Base-by-base conservation (phyloP, 2,329 filamentous ascomycete species). In the Penicillium sclerotiorum region DNA sequence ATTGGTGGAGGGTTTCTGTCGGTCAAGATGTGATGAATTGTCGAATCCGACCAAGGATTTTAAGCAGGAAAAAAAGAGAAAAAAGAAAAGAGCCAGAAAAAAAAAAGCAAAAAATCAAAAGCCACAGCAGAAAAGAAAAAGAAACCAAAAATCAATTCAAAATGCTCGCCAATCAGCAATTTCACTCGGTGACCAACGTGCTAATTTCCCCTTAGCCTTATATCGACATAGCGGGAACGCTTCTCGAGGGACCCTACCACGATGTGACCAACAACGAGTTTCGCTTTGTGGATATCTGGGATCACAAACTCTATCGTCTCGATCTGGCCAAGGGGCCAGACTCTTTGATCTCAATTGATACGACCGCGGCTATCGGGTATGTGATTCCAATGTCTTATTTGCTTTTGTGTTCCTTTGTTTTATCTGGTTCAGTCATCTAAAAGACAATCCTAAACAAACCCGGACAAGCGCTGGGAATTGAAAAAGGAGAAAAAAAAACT, bases 251-350 rank as follows among this genome's bases (percentile, higher is more conserved):
- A 7, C 72, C 71, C 3, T 73, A 67, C 51, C 67, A 73, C 52
- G 68, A 70, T 49, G 61, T 63, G 17, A 62, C 64, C 40, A 66
- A 61, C 20, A 71, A 74, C 50, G 69, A 73, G 56, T 66, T 75
- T 32, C 72, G 72, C 35, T 75, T 74, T 48, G 59, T 75, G 38
- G 92, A 96, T 72, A 92, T 96, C 72, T 87, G 86, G 69, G 84
- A 87, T 66, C 81, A 88, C 66, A 83, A 85, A 53, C 66, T 96
- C 38, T 87, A 94, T 74, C 80, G 81, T 40, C 79, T 94, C 52
- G 80, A 89, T 61, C 76, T 95, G 20, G 66, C 71, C 40, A 74
- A 81, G 51, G 88, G 86, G 0, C 82, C 83, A 13, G 73, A 74
- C 4, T 89, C 87, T 30, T 67, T 81, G 66, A 72, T 70, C 56